Conservation (phyloP, 1,139 yeast species). For the Arxiozyma telluris region DNA sequence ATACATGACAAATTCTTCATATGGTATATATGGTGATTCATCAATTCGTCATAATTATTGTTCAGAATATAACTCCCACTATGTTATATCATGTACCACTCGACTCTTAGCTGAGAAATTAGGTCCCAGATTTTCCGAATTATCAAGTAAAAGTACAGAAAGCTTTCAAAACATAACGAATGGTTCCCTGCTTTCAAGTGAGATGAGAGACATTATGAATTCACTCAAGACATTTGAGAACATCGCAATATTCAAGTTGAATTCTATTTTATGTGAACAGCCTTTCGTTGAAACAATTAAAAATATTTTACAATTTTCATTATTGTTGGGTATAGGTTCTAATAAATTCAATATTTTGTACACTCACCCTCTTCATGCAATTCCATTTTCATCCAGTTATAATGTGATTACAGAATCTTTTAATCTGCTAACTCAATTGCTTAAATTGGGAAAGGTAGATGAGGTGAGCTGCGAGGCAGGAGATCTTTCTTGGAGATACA, state of each 20-base stretch:
- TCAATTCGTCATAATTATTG: slow-evolving; percentile 42
- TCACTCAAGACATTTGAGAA: slow-evolving; percentile 22
- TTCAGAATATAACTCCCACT: slow-evolving; percentile 35
- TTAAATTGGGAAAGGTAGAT: slow-evolving; percentile 30
- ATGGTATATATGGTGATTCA: slow-evolving; percentile 41
- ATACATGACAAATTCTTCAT: slow-evolving; percentile 45
- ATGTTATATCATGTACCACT: slow-evolving; percentile 36
- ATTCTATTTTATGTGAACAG: slow-evolving; percentile 22
- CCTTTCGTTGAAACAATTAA: slow-evolving; percentile 16
- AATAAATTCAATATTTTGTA: slow-evolving; percentile 14
- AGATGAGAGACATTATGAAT: slow-evolving; percentile 17
- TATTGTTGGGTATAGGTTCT: slow-evolving; percentile 18
- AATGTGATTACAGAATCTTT: slow-evolving; percentile 29
- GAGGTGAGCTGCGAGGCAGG: slow-evolving; percentile 30
- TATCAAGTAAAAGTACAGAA: slow-evolving; percentile 15
- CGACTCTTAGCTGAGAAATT: slow-evolving; percentile 37
- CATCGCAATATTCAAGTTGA: slow-evolving; percentile 25
- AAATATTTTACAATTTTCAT: slow-evolving; percentile 22
- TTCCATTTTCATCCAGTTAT: slow-evolving; percentile 33
- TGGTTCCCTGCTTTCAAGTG: slow-evolving; percentile 21
- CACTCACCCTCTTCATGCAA: slow-evolving; percentile 31
- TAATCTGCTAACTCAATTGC: slow-evolving; percentile 34
- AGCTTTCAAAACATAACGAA: slow-evolving; percentile 23
- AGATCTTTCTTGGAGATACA: slow-evolving; percentile 36
- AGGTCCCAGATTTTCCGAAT: slow-evolving; percentile 41